Base-by-base conservation (phyloP, 1,139 yeast genomes). In the Kazachstania sp. region DNA sequence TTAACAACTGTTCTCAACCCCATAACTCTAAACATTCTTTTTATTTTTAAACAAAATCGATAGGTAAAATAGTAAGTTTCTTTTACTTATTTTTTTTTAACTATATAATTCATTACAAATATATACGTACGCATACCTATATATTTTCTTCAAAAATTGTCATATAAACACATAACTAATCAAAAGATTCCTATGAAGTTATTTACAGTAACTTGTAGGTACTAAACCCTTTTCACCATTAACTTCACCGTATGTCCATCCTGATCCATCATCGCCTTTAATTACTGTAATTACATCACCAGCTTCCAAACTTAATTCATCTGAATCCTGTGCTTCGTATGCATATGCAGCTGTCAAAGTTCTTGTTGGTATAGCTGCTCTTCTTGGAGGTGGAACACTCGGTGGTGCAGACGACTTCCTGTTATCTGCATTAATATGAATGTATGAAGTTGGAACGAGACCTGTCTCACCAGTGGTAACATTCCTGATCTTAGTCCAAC, bases 211-310 rank as follows among this genome's bases (percentile, higher is more conserved):
- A 52, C 85, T 73, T 0, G 94, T 82, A 6, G 97, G 97, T 66
- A 90, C 85, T 54, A 86, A 65, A 1, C 97, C 97, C 40, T 71
- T 72, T 32, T 56, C 58, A 0, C 95, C 96, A 56, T 82, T 74
- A 16, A 84, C 56, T 60, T 86, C 95, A 9, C 97, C 98, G 57
- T 83, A 86, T 1, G 97, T 88, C 99, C 99, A 92, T 0, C 99
- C 99, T 53, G 83, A 83, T 6, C 95, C 96, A 49, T 83, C 83
- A 52, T 86, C 92, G 43, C 78, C 86, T 39, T 77, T 78, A 37
- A 83, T 71, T 19, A 86, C 73, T 2, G 78, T 75, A n/a, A 87
- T 78, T 49, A 73, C 72, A 54, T 92, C 97, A 1, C 97, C 97
- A 0, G 78, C 82, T 8, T 57, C 59, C 18, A 92, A 78, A 20